Conservation (phyloP, 1,284 basidiomycete species). For the Malassezia yamatoensis region DNA sequence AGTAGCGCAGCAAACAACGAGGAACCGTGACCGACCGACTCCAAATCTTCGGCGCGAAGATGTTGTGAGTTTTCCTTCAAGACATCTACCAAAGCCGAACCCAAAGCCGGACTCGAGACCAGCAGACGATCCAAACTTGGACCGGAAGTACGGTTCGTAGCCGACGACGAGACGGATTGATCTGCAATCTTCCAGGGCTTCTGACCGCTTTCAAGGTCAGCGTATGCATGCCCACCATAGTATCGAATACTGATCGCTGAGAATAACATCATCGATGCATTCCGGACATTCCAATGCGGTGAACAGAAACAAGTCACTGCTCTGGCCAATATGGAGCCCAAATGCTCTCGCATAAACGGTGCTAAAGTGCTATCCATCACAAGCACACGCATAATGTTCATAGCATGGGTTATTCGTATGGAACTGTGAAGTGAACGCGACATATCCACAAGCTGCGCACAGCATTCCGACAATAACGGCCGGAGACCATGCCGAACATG, state of each 20-base stretch:
- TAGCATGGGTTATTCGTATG: constrained; percentile 36
- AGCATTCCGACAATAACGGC: not conserved
- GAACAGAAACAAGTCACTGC: constrained; percentile 46
- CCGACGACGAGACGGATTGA: too few relatives aligned
- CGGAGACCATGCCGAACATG: constrained; percentile 3
- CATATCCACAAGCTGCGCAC: constrained; percentile 5
- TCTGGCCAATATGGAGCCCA: constrained; percentile 40
- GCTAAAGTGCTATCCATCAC: constrained; percentile 35
- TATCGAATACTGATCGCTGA: constrained; percentile 40
- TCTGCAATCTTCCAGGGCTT: too few relatives aligned
- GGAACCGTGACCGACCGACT: constrained; percentile 17
- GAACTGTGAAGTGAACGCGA: constrained; percentile 1
- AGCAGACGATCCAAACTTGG: constrained; percentile 9
- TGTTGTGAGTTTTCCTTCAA: not conserved
- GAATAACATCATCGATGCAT: constrained; percentile 49
- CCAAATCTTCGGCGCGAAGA: not conserved
- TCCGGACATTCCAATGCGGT: constrained; percentile 46
- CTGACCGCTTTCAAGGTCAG: too few relatives aligned
- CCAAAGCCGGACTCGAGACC: constrained; percentile 15
- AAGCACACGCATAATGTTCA: constrained; percentile 47
- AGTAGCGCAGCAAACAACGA: constrained; percentile 35
- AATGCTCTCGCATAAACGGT: constrained; percentile 21
- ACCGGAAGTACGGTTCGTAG: too few relatives aligned
- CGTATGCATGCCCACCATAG: constrained; percentile 21
- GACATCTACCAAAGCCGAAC: not conserved